Percentiles rank a stretch among this genome's conserved stretches.
phyloP scores from a whole-genome alignment of 208 protist species.

The Crithidia mellificae region DNA sequence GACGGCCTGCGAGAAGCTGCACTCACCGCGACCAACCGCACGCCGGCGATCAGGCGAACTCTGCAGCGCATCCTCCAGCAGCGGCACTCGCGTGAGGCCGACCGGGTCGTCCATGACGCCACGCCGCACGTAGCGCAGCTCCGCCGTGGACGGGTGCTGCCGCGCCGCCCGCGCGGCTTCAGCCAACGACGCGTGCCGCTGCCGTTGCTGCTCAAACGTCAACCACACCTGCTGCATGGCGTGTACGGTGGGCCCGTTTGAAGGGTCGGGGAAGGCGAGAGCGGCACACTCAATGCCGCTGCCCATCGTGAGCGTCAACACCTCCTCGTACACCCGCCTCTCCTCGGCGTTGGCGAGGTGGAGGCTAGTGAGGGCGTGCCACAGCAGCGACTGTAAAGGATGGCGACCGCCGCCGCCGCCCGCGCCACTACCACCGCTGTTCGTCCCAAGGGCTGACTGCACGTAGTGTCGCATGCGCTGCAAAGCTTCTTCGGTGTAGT shows the following conservation, averaged over 20 bases:
- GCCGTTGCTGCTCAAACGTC: constrained; percentile 33
- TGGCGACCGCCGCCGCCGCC: neutral
- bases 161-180: constrained; percentile 24
- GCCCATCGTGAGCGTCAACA: constrained; percentile 49
- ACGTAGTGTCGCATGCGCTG: constrained; percentile 16
- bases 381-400: constrained; percentile 27
- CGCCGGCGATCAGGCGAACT: neutral
- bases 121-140: constrained; percentile 17
- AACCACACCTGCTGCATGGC: constrained; percentile 59
- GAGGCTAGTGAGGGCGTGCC: constrained; percentile 16
- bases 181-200: constrained; percentile 18
- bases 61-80: constrained; percentile 15
- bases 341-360: constrained; percentile 12
- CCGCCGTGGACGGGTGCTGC: constrained; percentile 24
- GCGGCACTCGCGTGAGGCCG: constrained; percentile 24
- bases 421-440: neutral
- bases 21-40: constrained; percentile 17
- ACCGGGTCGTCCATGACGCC: constrained; percentile 1
- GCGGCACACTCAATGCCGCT: constrained; percentile 61
- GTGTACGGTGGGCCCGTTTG: constrained; percentile 31
- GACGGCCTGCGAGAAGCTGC: constrained; percentile 28
- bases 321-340: constrained; percentile 17
- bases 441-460: neutral
- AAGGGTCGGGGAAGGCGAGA: constrained; percentile 58
- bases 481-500: constrained; percentile 7